Base-by-base conservation (phyloP, 768 basidiomycete genomes). In the Suillus spraguei region DNA sequence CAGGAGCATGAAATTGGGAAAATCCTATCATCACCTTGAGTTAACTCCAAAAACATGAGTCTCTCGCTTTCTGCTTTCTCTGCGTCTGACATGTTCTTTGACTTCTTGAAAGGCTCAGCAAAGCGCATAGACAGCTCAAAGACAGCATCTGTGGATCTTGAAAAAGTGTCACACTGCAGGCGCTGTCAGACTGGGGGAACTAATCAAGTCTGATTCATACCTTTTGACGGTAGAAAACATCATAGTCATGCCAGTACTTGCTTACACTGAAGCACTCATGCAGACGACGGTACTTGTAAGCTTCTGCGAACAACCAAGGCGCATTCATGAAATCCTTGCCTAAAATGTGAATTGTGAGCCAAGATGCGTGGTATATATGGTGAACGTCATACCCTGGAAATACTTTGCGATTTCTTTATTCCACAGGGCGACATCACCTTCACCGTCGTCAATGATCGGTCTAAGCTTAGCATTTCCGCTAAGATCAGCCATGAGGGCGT, bases 401-500 rank as follows among this genome's bases (percentile, higher is more conserved):
- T 86, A 97, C 72, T 93, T 94, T 49, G 94, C 94, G 54, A 97
- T 96, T 74, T 95, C 94, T 74, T 97, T 97, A 79, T 98, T 98
- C 96, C 95, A 98, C 9, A 97, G 82, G 7, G 94, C 89, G 36
- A 98, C 91, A 66, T 97, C 96, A 10, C 87, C 95, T 72, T 95
- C 95, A 60, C 84, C 87, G 70, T 97, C 96, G 74, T 97, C 96
- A 38, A 93, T 77, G 70, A 97, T 93, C 38, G 93, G 93, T 14
- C 95, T 80, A 13, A 97, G 82, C 73, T 92, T 93, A 13, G 87
- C 86, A 70, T 95, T 94, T 0, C 84, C 86, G 70, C 91, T 92
- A 63, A 97, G 80, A 72, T 97, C 94, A 13, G 81, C 83, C 92
- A 96, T 95, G 66, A 98, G 85, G 24, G 84, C 82, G 63, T 93